phyloP scores from a whole-genome alignment of 1,139 yeast species.

The Debaryomycetaceae sp. region DNA sequence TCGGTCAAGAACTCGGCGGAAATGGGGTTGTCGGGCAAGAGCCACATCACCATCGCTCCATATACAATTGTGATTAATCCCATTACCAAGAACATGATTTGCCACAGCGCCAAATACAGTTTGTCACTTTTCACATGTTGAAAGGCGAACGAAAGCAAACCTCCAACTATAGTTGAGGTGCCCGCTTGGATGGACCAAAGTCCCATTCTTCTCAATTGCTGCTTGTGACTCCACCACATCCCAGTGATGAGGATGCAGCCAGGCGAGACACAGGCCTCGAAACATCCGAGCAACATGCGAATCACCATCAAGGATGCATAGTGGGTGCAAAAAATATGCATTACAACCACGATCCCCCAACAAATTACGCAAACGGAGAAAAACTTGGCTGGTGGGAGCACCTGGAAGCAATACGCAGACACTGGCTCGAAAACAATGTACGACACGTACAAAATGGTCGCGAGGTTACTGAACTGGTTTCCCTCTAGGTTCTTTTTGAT shows the following conservation, averaged over 20 bases:
- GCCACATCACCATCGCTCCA: conserved; percentile 23
- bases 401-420: conserved; percentile 33
- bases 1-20: conserved; percentile 24
- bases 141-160: conserved; percentile 37
- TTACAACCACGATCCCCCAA: conserved; percentile 40
- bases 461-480: conserved; percentile 37
- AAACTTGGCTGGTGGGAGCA: conserved; percentile 36
- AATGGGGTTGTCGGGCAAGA: conserved; percentile 32
- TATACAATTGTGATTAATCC: conserved; percentile 31
- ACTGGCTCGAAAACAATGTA: conserved; percentile 46
- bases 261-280: conserved; percentile 43
- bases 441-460: conserved; percentile 41
- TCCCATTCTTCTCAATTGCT: conserved; percentile 33
- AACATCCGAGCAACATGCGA: conserved; percentile 36
- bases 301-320: conserved; percentile 40
- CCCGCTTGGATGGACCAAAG: conserved; percentile 40
- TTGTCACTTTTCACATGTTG: conserved; percentile 30
- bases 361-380: conserved; percentile 30
- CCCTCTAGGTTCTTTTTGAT: conserved; percentile 33
- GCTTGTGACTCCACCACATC: conserved; percentile 38
- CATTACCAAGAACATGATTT: conserved; percentile 34
- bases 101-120: conserved; percentile 29
- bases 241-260: conserved; percentile 39
- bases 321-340: conserved; percentile 30
- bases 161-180: conserved; percentile 36